Evolutionary conservation across 192 early-diverging fungal genomes (phyloP), one percentile per base, ranked within the genome.

Genomic region (Chytriomyces sp.): DNA sequence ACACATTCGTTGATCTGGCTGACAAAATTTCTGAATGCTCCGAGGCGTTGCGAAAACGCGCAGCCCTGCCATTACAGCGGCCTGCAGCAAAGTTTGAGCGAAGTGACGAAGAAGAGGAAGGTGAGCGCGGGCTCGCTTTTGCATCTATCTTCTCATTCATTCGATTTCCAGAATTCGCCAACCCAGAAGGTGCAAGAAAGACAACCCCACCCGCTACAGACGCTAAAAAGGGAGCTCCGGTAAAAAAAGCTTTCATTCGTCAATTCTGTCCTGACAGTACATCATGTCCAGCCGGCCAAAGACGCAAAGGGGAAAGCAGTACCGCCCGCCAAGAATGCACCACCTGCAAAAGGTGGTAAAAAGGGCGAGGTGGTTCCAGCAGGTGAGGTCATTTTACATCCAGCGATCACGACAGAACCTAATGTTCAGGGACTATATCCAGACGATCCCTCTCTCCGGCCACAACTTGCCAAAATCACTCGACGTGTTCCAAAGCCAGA

Each of bases 1-100:
- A 74, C 54, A 66, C 57, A 14, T 58, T 74, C 30, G 55, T 74
- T 17, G 73, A 74, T n/a, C 63, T 74, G 8, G 73, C 73, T 7
- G 73, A 74, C 37, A 52, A 39, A 37, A 66, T 74, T 17, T 59
- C 73, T 8, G 63, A 74, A 39, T 56, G 37, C n/a, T 66, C 63
- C 0, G 73, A 74, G 39, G 38, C 22, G 8, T 14, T 64, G 30
- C 17, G 73, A 22, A 74, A 74, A 55, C 63, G 34, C 26, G 7
- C 67, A 2, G 56, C 55, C 30, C 64, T 74, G 12, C 73, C 73
- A 17, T 57, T 73, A 12, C 12, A 65, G 73, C 62, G 73, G 31
- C 33, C 73, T 26, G 73, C 73, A 6, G 52, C 73, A 12, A 17
- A 56, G 31, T 74, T 74, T 53, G 63, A 65, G n/a, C 12, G 61